Conservation (phyloP, 1,139 yeast genomes). For the Suhomyces bribrorum region DNA sequence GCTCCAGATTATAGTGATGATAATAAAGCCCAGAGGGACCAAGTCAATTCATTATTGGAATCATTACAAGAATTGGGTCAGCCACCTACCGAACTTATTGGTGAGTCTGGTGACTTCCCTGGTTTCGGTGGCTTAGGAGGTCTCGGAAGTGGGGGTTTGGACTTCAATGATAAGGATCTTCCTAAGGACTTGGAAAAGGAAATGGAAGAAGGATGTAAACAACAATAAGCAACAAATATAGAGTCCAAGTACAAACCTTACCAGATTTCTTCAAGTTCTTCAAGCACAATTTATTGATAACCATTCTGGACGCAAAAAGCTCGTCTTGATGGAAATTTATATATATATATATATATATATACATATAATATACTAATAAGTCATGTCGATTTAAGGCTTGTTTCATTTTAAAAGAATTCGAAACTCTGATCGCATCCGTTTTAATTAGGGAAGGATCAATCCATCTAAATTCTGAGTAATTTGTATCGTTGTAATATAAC, state of each 20-base stretch:
- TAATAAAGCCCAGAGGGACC: conserved; percentile 51
- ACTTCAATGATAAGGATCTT: conserved; percentile 44
- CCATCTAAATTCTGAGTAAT: too few relatives aligned
- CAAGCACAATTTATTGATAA: neutral
- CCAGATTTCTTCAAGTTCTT: neutral
- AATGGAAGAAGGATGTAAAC: conserved; percentile 29
- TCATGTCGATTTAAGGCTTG: too few relatives aligned
- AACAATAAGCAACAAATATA: conserved; percentile 13
- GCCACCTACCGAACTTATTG: conserved; percentile 81
- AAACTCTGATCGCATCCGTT: too few relatives aligned
- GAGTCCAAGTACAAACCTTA: neutral
- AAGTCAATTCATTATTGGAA: conserved; percentile 60
- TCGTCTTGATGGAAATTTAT: too few relatives aligned
- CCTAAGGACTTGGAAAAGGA: conserved; percentile 54
- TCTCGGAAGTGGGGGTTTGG: conserved; percentile 29
- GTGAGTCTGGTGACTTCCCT: conserved; percentile 62
- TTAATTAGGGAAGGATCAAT: too few relatives aligned
- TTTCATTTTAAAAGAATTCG: too few relatives aligned
- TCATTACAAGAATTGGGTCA: conserved; percentile 80
- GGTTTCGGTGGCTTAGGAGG: conserved; percentile 48
- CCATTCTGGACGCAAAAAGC: neutral
- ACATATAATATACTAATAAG: neutral
- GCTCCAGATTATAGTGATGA: conserved; percentile 53
- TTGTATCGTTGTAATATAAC: too few relatives aligned
- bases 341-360: too few relatives aligned